Base-by-base conservation (phyloP, 2,329 filamentous ascomycete genomes). In the Aschersonia sp. region DNA sequence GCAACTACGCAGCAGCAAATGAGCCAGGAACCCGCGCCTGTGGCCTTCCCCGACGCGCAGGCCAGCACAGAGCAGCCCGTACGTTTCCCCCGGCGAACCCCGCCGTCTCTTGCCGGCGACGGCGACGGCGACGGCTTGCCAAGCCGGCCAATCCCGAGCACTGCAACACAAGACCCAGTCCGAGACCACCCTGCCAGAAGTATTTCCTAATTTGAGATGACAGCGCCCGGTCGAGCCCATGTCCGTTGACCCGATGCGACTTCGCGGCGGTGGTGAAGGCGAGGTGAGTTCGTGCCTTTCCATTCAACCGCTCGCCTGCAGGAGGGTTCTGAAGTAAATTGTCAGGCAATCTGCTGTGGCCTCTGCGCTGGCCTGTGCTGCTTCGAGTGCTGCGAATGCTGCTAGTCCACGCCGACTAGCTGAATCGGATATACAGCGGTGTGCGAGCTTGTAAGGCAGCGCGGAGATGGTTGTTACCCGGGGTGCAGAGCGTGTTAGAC, bases 361-460 rank as follows among this genome's bases (percentile, higher is more conserved):
- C 56, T 67, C 46, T 67, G 64, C 48, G 63, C 64, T 5, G 64
- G 65, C 29, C 56, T 67, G 4, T 64, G 61, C 53, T 67, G 65
- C 53, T 67, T 65, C 48, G 63, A 67, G 53, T 66, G 65, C 53
- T 67, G 63, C 47, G 63, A 67, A 53, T 66, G 60, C 56, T 60
- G 53, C 54, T 64, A 31, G 22, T 12, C 9, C 35, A 9, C 9
- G 8, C 9, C 35, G 12, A 39, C 40, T n/a, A n/a, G 9, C 14
- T 22, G 14, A 42, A 12, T 39, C 12, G 22, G 22, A 22, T 22
- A 4, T 22, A 22, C 22, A 22, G 22, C 22, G 22, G 4, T 22
- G 22, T 22, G 22, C 22, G 22, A 22, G 22, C 22, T 22, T 22
- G 22, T 22, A 22, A 22, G 22, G 22, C 22, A 22, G 22, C 22